Conservation (phyloP, 306 rosid species). For the Adenanthera pavonina region DNA sequence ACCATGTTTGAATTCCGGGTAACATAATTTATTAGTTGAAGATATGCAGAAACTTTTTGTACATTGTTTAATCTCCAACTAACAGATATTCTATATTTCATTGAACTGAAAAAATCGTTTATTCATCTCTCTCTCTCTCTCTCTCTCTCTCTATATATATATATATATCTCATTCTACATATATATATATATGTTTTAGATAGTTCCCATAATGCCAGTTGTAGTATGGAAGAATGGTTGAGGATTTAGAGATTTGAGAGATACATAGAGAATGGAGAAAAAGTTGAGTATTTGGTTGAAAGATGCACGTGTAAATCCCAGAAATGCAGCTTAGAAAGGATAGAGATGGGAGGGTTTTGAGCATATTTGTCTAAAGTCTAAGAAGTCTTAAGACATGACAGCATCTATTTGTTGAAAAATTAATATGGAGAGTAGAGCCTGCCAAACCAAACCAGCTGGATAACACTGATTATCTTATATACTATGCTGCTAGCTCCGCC, state of each 20-base stretch:
- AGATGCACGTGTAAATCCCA: constrained; percentile 19
- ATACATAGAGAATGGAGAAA: neutral
- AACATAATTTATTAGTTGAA: neutral
- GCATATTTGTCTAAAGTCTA: neutral
- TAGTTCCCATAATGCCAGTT: neutral
- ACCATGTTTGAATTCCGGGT: neutral
- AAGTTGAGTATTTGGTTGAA: neutral
- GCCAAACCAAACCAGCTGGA: constrained; percentile 3
- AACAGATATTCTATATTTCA: neutral
- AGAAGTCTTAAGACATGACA: neutral
- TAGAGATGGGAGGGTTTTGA: constrained; percentile 4
- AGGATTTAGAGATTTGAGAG: neutral
- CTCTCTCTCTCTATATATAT: too few species aligned
- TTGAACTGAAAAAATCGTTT: too few species aligned
- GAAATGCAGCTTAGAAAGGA: neutral
- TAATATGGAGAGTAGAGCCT: neutral
- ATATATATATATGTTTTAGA: too few species aligned
- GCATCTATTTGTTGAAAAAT: neutral
- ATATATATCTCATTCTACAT: too few species aligned
- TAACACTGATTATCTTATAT: neutral
- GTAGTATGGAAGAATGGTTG: neutral
- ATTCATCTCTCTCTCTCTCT: neutral
- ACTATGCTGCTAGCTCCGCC: neutral
- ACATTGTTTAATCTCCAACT: neutral
- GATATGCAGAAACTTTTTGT: neutral